These are phyloP conservation scores for Irpex sp. DNA, from an alignment of 1,284 basidiomycete genomes.

Conservation along the genomic window DNA sequence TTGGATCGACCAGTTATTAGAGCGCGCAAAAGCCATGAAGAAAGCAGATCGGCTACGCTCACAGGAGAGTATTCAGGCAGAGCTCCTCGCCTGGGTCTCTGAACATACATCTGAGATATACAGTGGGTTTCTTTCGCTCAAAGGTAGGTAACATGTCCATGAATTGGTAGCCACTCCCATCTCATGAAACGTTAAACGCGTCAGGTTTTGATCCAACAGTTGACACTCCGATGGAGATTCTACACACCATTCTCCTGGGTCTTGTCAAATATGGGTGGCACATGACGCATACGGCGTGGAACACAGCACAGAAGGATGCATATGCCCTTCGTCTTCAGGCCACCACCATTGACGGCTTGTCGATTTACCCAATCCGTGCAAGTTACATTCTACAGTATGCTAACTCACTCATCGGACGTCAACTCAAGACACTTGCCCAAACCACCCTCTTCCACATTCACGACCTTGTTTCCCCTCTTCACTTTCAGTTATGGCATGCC, in stretches of 20 bases:
- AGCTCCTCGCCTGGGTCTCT: slow-evolving; percentile 2
- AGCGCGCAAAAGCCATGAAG: slow-evolving; percentile 3
- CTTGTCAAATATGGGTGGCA: slow-evolving; percentile 32
- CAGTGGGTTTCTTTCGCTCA: too few relatives aligned
- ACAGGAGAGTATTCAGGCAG: slow-evolving; percentile 2
- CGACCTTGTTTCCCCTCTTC: slow-evolving; percentile 14
- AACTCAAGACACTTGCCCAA: slow-evolving; percentile 21
- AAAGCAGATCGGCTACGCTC: too few relatives aligned
- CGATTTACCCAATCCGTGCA: slow-evolving; percentile 17
- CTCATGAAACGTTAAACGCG: too few relatives aligned
- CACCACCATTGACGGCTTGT: slow-evolving; percentile 15
- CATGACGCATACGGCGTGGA: slow-evolving; percentile 15
- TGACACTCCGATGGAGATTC: slow-evolving; percentile 34
- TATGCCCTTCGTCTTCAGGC: slow-evolving; percentile 15
- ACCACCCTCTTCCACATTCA: slow-evolving; percentile 18
- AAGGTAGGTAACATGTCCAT: too few relatives aligned
- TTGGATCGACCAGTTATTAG: slow-evolving; percentile 14
- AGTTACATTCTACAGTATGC: slow-evolving; percentile 23
- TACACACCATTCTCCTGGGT: slow-evolving; percentile 34
- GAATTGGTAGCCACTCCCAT: too few relatives aligned
- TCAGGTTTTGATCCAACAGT: slow-evolving; percentile 24
- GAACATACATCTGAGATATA: too few relatives aligned
- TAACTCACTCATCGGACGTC: slow-evolving; percentile 19
- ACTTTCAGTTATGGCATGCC: slow-evolving; percentile 21
- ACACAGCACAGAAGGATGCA: slow-evolving; percentile 2